phyloP scores from a whole-genome alignment of 2,329 filamentous ascomycete species.

The Monosporascus sp. region DNA sequence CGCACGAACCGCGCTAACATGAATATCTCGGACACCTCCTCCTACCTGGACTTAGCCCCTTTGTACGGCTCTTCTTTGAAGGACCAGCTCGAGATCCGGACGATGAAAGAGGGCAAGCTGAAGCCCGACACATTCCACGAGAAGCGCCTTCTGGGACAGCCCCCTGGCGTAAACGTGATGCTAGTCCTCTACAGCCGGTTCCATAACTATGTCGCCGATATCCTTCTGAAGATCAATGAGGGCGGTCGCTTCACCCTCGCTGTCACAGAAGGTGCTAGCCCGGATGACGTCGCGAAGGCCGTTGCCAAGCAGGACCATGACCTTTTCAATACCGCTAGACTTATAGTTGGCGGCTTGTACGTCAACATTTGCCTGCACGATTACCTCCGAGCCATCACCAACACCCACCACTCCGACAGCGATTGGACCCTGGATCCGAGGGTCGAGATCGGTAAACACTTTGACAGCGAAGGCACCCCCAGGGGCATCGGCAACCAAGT shows the following conservation, averaged over 20 bases:
- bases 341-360: conserved; percentile 49
- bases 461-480: conserved; percentile 38
- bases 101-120: conserved; percentile 59
- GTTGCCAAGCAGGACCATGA: conserved; percentile 42
- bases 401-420: conserved; percentile 52
- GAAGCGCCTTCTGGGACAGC: conserved; percentile 58
- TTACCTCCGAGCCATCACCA: conserved; percentile 56
- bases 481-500: conserved; percentile 61
- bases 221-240: conserved; percentile 62
- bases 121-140: conserved; percentile 68
- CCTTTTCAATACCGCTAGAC: conserved; percentile 50
- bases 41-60: conserved; percentile 68
- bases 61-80: conserved; percentile 63
- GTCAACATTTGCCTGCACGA: conserved; percentile 53
- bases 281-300: conserved; percentile 27
- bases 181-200: conserved; percentile 65
- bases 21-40: conserved; percentile 62
- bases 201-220: conserved; percentile 62
- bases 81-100: conserved; percentile 59
- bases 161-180: conserved; percentile 61
- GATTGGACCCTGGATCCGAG: conserved; percentile 61
- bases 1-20: conserved; percentile 58
- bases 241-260: conserved; percentile 53
- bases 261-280: conserved; percentile 12
- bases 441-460: conserved; percentile 46